Evolutionary conservation across 2,329 filamentous ascomycete genomes (phyloP).

Genomic region (Curvularia verruculosa): DNA sequence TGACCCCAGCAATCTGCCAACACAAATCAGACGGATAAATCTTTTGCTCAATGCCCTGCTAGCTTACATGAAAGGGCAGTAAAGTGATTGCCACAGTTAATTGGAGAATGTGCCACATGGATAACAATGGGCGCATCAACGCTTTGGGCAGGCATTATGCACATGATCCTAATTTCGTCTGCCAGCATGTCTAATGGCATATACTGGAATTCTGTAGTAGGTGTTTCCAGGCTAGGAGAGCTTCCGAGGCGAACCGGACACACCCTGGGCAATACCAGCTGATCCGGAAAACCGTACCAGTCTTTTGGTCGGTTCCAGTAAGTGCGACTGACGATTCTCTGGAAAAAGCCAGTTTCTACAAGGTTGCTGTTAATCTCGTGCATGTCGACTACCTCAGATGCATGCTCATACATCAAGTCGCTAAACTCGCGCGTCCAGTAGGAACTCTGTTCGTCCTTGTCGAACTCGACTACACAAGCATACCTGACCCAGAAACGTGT

Average conservation of each 20-base stretch:
- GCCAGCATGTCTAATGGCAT: slow-evolving; percentile 14
- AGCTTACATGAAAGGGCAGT: slow-evolving; percentile 1
- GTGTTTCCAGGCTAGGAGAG: not conserved
- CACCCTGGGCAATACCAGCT: not conserved
- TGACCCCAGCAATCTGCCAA: not conserved
- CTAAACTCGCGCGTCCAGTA: slow-evolving; percentile 16
- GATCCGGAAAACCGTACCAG: not conserved
- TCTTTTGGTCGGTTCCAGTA: not conserved
- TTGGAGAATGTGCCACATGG: slow-evolving; percentile 1
- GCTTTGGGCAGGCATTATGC: slow-evolving; percentile 12
- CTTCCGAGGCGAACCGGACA: slow-evolving; percentile 4
- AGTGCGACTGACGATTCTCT: not conserved
- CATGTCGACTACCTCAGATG: slow-evolving; percentile 13
- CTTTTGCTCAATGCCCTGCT: not conserved
- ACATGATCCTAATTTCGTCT: slow-evolving; percentile 14
- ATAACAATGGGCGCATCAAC: slow-evolving; percentile 6
- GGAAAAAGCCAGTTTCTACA: slow-evolving; percentile 9
- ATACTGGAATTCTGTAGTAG: slow-evolving; percentile 9
- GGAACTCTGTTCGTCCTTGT: slow-evolving; percentile 1
- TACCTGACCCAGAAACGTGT: slow-evolving; percentile 2
- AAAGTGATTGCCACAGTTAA: not conserved
- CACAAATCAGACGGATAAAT: not conserved
- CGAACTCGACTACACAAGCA: slow-evolving; percentile 1
- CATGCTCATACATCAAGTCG: slow-evolving; percentile 9
- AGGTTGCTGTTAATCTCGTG: slow-evolving; percentile 10